A percentile compares a stretch with the other conserved stretches of the same genome.
Evolutionary conservation across 164 flowering plant genomes (phyloP).

Genomic region (Macadamia tetraphylla): DNA sequence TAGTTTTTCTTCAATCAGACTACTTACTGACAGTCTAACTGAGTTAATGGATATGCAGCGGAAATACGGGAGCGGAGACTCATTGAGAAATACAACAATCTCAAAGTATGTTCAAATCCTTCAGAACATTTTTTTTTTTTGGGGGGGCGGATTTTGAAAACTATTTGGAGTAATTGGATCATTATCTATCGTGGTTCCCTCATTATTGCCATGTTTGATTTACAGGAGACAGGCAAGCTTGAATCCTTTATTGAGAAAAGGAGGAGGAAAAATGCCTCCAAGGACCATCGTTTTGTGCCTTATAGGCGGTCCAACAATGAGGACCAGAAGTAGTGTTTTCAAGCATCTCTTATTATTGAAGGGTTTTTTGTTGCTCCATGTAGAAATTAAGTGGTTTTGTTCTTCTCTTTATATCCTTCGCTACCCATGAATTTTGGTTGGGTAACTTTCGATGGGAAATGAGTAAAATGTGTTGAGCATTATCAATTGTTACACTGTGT

Average conservation of each 20-base stretch:
- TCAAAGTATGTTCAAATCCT: conserved; percentile 49
- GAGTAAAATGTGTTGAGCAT: no score
- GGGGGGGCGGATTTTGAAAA: no score
- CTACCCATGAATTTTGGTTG: no score
- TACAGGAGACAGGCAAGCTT: conserved; percentile 76
- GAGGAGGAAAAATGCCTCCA: conserved; percentile 80
- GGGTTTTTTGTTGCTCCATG: no score
- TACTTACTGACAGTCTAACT: conserved; percentile 4
- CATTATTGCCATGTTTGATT: conserved; percentile 2
- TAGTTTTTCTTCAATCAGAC: background rate
- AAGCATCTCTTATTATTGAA: no score
- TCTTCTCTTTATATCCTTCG: no score
- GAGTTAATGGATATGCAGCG: conserved; percentile 42
- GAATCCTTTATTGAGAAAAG: conserved; percentile 70
- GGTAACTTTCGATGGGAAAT: no score
- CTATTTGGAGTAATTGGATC: background rate
- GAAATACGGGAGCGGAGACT: conserved; percentile 62
- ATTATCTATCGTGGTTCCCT: background rate
- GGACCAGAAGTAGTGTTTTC: conserved; percentile 3
- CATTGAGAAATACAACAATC: conserved; percentile 53
- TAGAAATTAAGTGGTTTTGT: no score
- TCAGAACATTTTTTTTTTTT: background rate
- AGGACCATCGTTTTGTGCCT: conserved; percentile 77
- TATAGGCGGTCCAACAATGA: conserved; percentile 48
- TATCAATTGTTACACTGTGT: no score